Percentiles rank a stretch among this genome's conserved stretches.
Conservation (phyloP, 345 rosid genomes). For the Firmiana major region DNA sequence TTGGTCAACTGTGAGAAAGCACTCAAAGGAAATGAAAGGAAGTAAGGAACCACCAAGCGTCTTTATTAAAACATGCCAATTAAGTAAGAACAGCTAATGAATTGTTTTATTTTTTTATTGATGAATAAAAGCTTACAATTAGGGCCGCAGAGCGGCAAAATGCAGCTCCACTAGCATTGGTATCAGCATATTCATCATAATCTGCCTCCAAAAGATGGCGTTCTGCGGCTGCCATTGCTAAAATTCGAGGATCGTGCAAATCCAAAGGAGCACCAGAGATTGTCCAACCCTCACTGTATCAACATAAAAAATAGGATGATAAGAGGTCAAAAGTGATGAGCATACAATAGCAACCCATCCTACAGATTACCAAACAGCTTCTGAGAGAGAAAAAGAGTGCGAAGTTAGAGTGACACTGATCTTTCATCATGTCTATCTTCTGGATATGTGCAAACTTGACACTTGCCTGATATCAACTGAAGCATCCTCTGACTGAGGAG, state of each 20-base stretch:
- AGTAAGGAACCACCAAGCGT: not conserved
- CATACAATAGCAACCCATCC: not conserved
- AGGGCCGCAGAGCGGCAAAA: constrained; percentile 97
- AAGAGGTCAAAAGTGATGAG: not conserved
- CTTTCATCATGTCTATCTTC: not conserved
- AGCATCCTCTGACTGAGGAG: constrained; percentile 54
- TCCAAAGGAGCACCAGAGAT: constrained; percentile 73
- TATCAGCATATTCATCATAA: constrained; percentile 84
- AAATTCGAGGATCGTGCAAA: constrained; percentile 75
- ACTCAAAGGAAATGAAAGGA: not conserved
- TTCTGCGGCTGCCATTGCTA: constrained; percentile 93
- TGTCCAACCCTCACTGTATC: constrained; percentile 70
- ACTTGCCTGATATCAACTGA: constrained; percentile 79
- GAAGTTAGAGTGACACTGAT: not conserved
- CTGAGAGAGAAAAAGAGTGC: not conserved
- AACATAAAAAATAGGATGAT: constrained; percentile 15
- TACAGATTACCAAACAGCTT: constrained; percentile 7
- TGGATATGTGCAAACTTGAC: not conserved
- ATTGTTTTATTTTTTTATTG: not conserved
- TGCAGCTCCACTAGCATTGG: constrained; percentile 90
- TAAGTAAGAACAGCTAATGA: not conserved
- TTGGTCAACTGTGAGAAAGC: not conserved
- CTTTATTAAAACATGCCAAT: not conserved
- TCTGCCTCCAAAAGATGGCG: constrained; percentile 87
- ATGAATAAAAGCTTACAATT: constrained; percentile 45